Conservation (phyloP, 805 yeast genomes). For the Kazachstania martiniae region DNA sequence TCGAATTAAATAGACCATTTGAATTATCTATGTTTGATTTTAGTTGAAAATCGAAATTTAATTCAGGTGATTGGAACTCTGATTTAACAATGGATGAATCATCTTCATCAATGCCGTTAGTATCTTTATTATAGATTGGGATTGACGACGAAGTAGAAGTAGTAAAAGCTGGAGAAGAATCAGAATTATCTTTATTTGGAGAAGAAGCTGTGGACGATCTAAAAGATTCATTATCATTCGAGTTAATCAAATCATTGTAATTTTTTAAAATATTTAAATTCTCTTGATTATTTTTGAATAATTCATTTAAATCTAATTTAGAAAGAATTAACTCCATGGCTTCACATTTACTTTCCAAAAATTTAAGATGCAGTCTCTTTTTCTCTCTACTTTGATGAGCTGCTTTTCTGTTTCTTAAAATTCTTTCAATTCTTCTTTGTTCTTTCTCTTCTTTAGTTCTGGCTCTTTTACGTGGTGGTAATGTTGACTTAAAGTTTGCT, state of each 20-base stretch:
- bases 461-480: conserved; percentile 95
- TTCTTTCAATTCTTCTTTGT: conserved; percentile 88
- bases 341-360: conserved; percentile 45
- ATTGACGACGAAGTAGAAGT: neutral
- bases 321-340: conserved; percentile 22
- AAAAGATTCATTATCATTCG: neutral
- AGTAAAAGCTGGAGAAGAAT: neutral
- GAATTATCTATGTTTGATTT: no score
- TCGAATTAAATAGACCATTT: no score
- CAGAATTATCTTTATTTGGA: neutral
- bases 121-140: neutral
- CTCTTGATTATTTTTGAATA: conserved; percentile 4
- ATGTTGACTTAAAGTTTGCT: conserved; percentile 34
- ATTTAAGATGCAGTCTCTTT: conserved; percentile 86
- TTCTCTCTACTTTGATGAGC: conserved; percentile 97
- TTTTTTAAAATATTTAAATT: conserved; percentile 1
- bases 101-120: no score
- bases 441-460: conserved; percentile 95
- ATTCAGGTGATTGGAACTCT: no score
- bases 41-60: no score
- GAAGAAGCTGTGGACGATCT: neutral
- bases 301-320: conserved; percentile 12
- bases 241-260: neutral
- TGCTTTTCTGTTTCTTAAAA: conserved; percentile 87
- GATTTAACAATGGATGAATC: no score